Conservation (phyloP, 1,284 basidiomycete genomes). For the Coniophora puteana region DNA sequence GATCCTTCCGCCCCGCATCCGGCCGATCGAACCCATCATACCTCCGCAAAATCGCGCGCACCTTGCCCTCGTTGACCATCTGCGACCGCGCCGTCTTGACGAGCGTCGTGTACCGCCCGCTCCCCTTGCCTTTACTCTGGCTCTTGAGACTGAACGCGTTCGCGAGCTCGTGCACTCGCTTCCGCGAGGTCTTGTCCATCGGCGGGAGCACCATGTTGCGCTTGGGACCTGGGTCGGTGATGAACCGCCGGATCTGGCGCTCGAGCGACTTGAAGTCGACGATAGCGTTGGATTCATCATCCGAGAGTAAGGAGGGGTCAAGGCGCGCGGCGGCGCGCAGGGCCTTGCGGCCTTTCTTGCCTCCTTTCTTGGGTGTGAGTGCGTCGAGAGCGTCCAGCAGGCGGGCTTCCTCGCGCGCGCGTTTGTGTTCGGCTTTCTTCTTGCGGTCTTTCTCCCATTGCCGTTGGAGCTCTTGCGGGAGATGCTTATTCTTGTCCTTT, state of each 20-base stretch:
- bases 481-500: constrained; percentile 47
- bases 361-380: constrained; percentile 50
- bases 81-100: constrained; percentile 61
- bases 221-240: constrained; percentile 47
- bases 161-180: constrained; percentile 76
- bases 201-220: constrained; percentile 68
- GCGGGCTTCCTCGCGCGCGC: constrained; percentile 54
- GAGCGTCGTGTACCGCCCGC: constrained; percentile 63
- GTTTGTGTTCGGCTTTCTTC: constrained; percentile 79
- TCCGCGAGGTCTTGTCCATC: constrained; percentile 68
- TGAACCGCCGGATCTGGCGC: constrained; percentile 67
- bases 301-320: constrained; percentile 33
- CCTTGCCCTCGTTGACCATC: constrained; percentile 54
- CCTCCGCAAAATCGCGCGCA: constrained; percentile 50
- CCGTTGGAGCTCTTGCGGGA: constrained; percentile 61
- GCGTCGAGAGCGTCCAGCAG: constrained; percentile 56
- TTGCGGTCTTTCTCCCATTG: constrained; percentile 81
- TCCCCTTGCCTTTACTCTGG: constrained; percentile 67
- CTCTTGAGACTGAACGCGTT: constrained; percentile 74
- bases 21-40: constrained; percentile 28
- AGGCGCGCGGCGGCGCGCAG: constrained; percentile 51
- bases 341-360: constrained; percentile 66
- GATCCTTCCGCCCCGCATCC: constrained; percentile 26
- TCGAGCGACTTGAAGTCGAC: constrained; percentile 60
- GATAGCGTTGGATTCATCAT: constrained; percentile 45